These are phyloP conservation scores for Ustilago vetiveriae DNA, from an alignment of 1,284 basidiomycete genomes.

Conservation along the genomic window DNA sequence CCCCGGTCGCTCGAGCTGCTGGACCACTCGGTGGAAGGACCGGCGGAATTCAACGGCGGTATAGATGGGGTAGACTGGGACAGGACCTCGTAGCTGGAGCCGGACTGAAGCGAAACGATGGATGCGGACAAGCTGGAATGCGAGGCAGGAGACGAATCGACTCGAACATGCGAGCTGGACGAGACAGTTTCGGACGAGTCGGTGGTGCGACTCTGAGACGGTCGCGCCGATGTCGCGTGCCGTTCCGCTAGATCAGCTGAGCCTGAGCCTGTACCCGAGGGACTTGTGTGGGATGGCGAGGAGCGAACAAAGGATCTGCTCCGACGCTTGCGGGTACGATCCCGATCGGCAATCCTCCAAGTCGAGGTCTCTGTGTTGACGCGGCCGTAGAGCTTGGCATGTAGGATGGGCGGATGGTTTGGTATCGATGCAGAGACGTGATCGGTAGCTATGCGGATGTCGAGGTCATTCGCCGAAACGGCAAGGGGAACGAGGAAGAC, in stretches of 20 bases:
- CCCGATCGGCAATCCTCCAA: slow-evolving; percentile 53
- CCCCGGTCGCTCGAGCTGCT: slow-evolving; percentile 49
- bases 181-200: slow-evolving; percentile 14
- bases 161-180: slow-evolving; percentile 8
- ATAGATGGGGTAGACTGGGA: slow-evolving; percentile 13
- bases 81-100: slow-evolving; percentile 47
- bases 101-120: slow-evolving; percentile 31
- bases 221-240: not conserved
- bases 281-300: slow-evolving; percentile 14
- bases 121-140: slow-evolving; percentile 40
- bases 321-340: slow-evolving; percentile 28
- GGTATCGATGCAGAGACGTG: slow-evolving; percentile 48
- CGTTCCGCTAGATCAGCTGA: slow-evolving; percentile 4
- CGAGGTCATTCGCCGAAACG: slow-evolving; percentile 35
- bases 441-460: slow-evolving; percentile 46
- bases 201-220: not conserved
- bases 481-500: slow-evolving; percentile 51
- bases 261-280: slow-evolving; percentile 17
- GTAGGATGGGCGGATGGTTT: slow-evolving; percentile 45
- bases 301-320: slow-evolving; percentile 31
- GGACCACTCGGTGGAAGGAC: slow-evolving; percentile 31
- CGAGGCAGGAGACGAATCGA: slow-evolving; percentile 32
- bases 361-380: slow-evolving; percentile 51
- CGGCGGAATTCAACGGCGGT: slow-evolving; percentile 13
- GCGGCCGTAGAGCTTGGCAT: slow-evolving; percentile 52